Evolutionary conservation across 73 alveolate species (phyloP), one percentile per base, ranked within the genome.

Genomic region (Tetrahymena borealis): DNA sequence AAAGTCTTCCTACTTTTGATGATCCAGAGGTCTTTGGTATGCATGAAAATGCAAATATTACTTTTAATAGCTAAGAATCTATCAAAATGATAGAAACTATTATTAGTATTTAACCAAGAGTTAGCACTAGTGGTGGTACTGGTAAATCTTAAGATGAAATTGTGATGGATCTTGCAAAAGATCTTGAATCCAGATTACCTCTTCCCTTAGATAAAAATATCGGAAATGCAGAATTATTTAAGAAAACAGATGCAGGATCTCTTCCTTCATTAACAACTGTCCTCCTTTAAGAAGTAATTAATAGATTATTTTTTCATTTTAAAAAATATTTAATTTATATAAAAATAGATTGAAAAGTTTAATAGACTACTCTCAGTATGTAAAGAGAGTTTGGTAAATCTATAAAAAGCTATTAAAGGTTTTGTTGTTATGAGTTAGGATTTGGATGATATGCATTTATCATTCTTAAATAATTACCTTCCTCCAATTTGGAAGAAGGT

Each of bases 11-110:
- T 12, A 94, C 95, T 43, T 94, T 96, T 78, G 99, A 98, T 90
- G 98, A 96, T 2, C 99, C 99, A 1, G 99, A 99, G 96, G 98
- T 99, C 77, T 99, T 99, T 94, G 99, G 99, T 5, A 96, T 99
- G 99, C 99, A 99, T 91, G 97, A 98, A 94, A 99, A 99, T 94
- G 99, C 99, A 5, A 99, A 98, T 96, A 98, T 99, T 42, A 98
- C 99, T 60, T 98, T 97, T 79, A 97, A 98, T 92, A 97, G 97
- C 38, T 97, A 98, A 91, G 98, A 97, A 91, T 96, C 98, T 85
- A 96, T 96, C 39, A 98, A 98, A 91, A 94, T 98, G 77, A 93
- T 98, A 42, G 96, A 95, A 31, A 98, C 99, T 4, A 92, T 98
- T 4, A 91, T 98, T 31, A 96, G 97, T 33, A 98, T 98, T 38